Conservation (phyloP, 208 protist genomes). For the Trypanosoma lewisi region DNA sequence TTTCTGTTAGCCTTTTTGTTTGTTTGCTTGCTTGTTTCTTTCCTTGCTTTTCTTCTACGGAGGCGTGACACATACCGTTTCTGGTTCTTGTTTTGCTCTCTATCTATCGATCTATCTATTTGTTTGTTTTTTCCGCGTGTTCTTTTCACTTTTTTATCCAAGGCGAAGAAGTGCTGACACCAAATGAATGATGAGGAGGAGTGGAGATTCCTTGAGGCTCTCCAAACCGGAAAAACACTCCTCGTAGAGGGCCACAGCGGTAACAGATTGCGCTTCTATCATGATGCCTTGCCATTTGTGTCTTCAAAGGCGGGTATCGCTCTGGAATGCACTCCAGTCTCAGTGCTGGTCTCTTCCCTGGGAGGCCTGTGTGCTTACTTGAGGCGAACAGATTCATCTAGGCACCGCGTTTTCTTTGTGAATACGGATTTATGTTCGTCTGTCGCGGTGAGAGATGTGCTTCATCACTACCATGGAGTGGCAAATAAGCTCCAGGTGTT, state of each 20-base stretch:
- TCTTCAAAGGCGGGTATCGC: background rate
- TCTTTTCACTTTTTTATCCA: background rate
- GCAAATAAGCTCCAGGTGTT: background rate
- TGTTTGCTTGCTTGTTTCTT: background rate
- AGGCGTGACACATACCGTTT: background rate
- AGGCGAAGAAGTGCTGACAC: background rate
- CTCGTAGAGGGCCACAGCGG: conserved; percentile 22
- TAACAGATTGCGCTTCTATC: conserved; percentile 9
- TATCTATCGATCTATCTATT: background rate
- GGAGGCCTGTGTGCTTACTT: background rate
- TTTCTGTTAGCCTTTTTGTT: background rate
- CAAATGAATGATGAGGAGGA: conserved; percentile 11
- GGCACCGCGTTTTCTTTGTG: conserved; percentile 16
- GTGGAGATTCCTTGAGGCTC: background rate
- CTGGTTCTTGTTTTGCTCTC: background rate
- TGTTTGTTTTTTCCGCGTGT: background rate
- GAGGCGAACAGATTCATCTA: background rate
- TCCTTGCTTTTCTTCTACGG: no score
- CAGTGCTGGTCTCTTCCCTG: conserved; percentile 7
- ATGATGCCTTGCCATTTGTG: conserved; percentile 7
- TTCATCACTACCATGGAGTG: background rate
- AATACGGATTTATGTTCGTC: conserved; percentile 18
- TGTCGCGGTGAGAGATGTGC: background rate
- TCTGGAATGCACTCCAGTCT: background rate
- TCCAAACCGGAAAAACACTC: conserved; percentile 8